Base-by-base conservation (phyloP, 2,329 filamentous ascomycete genomes). In the Hymenoscyphus scutula region DNA sequence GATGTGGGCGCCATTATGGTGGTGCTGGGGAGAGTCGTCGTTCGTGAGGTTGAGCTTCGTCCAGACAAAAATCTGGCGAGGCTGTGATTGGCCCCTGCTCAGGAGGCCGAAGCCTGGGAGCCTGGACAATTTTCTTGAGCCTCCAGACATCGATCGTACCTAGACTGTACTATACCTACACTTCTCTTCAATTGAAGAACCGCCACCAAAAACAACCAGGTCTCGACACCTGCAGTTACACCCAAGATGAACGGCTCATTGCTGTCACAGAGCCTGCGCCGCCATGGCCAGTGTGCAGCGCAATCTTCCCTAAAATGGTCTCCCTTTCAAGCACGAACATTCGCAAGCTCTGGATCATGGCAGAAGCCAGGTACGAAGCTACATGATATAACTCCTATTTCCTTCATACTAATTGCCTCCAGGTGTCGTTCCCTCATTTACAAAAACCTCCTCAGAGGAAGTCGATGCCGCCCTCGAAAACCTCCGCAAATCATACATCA, bases 401-500 rank as follows among this genome's bases (percentile, higher is more conserved):
- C 54, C 13, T 29, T 56, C 3, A 54, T 27, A 13, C 29, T 32
- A 17, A 54, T n/a, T 5, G 0, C 25, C 5, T 30, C 25, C 30
- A 73, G 69, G 63, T 53, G 66, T 62, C 56, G 65, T 74, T 30
- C 71, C 74, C 29, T 61, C 67, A 11, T 73, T 73, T 61, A 87
- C 87, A 71, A 72, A 76, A 59, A 81, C 83, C 4, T 82, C 82
- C 15, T 81, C 82, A 53, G 66, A 77, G 25, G 77, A 84, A 61
- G 80, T 90, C 64, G 81, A 88, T 72, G 62, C 73, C 13, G 70
- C 81, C 34, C 81, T 90, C 64, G 72, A 75, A 48, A 74, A 70
- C 25, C 80, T 89, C 71, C 84, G 86, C 66, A 75, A 80, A 54
- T 82, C 82, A 68, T 80, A 87, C 73, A 82, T 89, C 72, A 75